Percentiles rank a stretch among this genome's conserved stretches.
These are phyloP conservation scores for Pelargonium citronellum DNA, from an alignment of 441 rosid species.

Conservation along the genomic window DNA sequence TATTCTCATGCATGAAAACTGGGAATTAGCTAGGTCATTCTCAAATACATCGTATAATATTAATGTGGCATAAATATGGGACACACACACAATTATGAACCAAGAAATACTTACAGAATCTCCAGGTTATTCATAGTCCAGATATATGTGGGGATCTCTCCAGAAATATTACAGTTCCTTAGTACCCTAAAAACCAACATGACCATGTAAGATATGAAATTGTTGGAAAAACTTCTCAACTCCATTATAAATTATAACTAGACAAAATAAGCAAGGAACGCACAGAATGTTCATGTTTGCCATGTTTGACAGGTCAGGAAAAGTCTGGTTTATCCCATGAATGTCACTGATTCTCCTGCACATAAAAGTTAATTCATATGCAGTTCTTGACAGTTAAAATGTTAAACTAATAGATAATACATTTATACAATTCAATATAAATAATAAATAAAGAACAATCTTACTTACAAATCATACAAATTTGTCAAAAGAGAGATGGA, in stretches of 20 bases:
- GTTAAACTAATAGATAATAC: neutral
- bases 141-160: conserved; percentile 30
- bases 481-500: conserved; percentile 36
- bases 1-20: neutral
- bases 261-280: conserved; percentile 12
- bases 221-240: neutral
- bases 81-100: neutral
- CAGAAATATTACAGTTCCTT: conserved; percentile 34
- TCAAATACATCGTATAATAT: neutral
- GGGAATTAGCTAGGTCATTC: neutral
- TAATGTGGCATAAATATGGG: neutral
- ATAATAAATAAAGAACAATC: neutral
- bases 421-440: neutral
- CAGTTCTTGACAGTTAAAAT: conserved; percentile 11
- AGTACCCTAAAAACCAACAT: conserved; percentile 25
- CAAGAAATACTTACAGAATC: conserved; percentile 26
- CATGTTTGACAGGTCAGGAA: conserved; percentile 45
- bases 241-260: neutral
- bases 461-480: conserved; percentile 47
- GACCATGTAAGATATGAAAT: conserved; percentile 8
- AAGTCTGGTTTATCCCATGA: conserved; percentile 47
- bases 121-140: conserved; percentile 28
- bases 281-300: conserved; percentile 26
- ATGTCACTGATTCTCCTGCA: conserved; percentile 73
- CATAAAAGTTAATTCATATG: conserved; percentile 9